Evolutionary conservation across 768 basidiomycete species (phyloP).

Genomic region (Cytidiella melzeri): DNA sequence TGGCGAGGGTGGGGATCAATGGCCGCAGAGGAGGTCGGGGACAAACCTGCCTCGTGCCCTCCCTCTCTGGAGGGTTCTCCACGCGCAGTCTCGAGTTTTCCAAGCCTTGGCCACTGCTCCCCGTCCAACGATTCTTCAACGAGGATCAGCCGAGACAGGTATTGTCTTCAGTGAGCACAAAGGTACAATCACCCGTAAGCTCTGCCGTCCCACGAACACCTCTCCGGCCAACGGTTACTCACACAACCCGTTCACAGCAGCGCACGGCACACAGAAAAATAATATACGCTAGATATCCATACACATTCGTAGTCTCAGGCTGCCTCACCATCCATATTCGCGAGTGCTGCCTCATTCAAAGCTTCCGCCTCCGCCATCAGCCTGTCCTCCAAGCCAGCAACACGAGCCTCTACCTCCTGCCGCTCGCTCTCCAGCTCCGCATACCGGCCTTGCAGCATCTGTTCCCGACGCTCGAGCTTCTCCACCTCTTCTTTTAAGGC

Average conservation of each 20-base stretch:
- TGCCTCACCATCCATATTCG: slow-evolving; percentile 43
- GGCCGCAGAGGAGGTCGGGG: not conserved
- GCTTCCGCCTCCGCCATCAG: slow-evolving; percentile 83
- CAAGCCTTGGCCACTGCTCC: not conserved
- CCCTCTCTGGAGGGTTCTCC: not conserved
- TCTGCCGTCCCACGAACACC: too few species aligned
- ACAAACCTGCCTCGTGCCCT: not conserved
- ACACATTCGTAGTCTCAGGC: not conserved
- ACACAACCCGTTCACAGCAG: not conserved
- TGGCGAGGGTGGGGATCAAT: not conserved
- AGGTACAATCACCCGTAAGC: too few species aligned
- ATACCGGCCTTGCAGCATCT: slow-evolving; percentile 73
- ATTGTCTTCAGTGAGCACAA: too few species aligned
- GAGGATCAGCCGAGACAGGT: not conserved
- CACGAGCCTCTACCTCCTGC: slow-evolving; percentile 49
- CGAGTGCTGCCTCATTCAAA: slow-evolving; percentile 69
- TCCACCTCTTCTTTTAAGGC: slow-evolving; percentile 87
- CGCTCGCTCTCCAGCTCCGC: slow-evolving; percentile 75
- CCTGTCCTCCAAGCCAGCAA: slow-evolving; percentile 72
- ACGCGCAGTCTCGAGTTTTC: not conserved
- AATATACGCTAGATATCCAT: not conserved
- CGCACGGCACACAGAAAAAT: not conserved
- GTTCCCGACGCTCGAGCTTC: slow-evolving; percentile 68
- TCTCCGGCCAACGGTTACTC: not conserved
- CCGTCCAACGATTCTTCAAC: not conserved